Base-by-base conservation (phyloP, 257 asterid species). In the Forsythia suspensa region DNA sequence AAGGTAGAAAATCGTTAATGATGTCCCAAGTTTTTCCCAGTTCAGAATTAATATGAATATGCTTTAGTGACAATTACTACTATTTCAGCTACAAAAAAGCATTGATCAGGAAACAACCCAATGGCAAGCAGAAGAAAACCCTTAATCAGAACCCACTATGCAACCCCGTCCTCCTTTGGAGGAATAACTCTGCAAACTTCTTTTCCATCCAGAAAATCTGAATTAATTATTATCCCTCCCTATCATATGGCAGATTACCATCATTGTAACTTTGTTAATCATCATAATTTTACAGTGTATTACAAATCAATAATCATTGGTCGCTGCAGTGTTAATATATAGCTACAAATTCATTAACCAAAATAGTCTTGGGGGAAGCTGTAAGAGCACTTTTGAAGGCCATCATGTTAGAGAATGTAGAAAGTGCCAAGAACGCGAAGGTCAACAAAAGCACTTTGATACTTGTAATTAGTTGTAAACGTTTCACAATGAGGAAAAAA, bases 1-100 rank as follows among this genome's bases (percentile, higher is more conserved):
- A 77, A 81, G 65, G 73, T 9, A 29, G 68, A 78, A 80, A 42
- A 75, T 5, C 37, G 57, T 67, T 15, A 52, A 42, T 76, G 52
- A 41, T 42, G 59, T 74, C 77, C 71, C 38, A 71, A 72, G 16
- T 55, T 43, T 29, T 70, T 48, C 51, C 70, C 37, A 52, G 9
- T 48, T 70, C 65, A 51, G 29, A 48, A 13, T 29, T 75, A 40
- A 75, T 18, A 43, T 11, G 70, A 20, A 51, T 12, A 21, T 34
- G 46, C 34, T 6, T 44, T 34, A 38, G 71, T 40, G 18, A 24
- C 59, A 21, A 63, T 21, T 24, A 42, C 70, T 43, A 68, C 46
- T 48, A 71, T 75, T 76, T 71, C 48, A 37, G 52, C 70, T 65
- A 65, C 9, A 43, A 29, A 40, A 75, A 21, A 41, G 21, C 15